These are phyloP conservation scores for Larix sibirica DNA, from an alignment of 83 land plant species.

Conservation along the genomic window DNA sequence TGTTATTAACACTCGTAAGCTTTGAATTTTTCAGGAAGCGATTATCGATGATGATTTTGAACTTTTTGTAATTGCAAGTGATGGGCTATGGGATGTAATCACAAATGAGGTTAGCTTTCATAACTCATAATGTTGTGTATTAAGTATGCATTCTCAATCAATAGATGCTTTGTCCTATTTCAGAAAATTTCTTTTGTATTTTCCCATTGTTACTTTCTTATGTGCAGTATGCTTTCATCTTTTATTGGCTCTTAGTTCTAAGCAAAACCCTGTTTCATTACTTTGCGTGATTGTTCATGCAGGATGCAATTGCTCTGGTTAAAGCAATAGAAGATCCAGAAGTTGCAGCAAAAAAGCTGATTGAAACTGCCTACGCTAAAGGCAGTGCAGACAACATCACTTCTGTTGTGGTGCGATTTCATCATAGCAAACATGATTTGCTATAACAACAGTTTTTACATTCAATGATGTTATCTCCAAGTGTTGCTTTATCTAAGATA, in stretches of 20 bases:
- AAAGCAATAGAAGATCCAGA: conserved; percentile 64
- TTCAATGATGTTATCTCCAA: too few relatives aligned
- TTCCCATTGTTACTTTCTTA: conserved; percentile 4
- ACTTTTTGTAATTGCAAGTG: conserved; percentile 71
- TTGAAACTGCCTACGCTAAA: conserved; percentile 59
- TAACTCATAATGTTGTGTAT: background rate
- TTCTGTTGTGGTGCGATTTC: conserved; percentile 76
- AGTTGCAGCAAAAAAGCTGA: conserved; percentile 67
- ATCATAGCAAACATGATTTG: conserved; percentile 27
- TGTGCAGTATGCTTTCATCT: background rate
- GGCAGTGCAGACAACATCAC: conserved; percentile 88
- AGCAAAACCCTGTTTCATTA: background rate
- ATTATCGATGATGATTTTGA: conserved; percentile 56
- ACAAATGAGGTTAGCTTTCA: conserved; percentile 58
- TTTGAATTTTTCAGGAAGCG: conserved; percentile 44
- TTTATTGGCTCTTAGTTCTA: background rate
- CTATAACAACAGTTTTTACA: background rate
- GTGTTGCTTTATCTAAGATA: background rate
- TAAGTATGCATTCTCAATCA: background rate
- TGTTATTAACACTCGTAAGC: background rate
- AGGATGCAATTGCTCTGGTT: conserved; percentile 77
- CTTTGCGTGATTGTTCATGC: background rate
- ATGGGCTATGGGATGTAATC: conserved; percentile 84
- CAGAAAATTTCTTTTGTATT: background rate
- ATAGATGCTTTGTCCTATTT: background rate